Evolutionary conservation across 495 filamentous ascomycete species (phyloP).

Genomic region (Coniosporium apollinis): DNA sequence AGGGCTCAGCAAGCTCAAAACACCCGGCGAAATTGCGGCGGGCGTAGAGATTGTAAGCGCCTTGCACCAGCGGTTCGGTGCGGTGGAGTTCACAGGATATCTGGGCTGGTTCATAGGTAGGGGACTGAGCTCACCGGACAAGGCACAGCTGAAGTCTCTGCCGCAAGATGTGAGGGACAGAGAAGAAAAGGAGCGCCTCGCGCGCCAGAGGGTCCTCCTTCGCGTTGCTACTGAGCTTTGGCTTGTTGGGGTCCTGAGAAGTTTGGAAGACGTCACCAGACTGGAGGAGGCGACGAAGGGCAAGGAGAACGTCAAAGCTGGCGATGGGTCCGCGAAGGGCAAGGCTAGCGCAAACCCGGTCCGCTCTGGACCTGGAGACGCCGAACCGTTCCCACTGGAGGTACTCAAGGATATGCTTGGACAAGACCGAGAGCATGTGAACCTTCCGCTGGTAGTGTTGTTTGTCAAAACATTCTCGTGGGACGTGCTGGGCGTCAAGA

Average conservation of each 20-base stretch:
- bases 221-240: conserved; percentile 90
- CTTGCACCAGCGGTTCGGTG: conserved; percentile 89
- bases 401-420: conserved; percentile 91
- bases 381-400: conserved; percentile 85
- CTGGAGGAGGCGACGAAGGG: conserved; percentile 61
- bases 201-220: conserved; percentile 70
- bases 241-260: conserved; percentile 77
- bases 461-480: conserved; percentile 95
- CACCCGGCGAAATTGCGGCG: conserved; percentile 73
- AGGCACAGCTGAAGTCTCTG: conserved; percentile 61
- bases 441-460: conserved; percentile 75
- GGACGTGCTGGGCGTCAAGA: conserved; percentile 76
- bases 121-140: conserved; percentile 83
- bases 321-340: conserved; percentile 33
- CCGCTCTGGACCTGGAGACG: conserved; percentile 15
- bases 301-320: conserved; percentile 35
- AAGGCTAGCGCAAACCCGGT: conserved; percentile 29
- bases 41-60: conserved; percentile 88
- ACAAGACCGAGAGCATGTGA: conserved; percentile 80
- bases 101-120: conserved; percentile 87
- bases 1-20: conserved; percentile 81
- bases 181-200: conserved; percentile 86
- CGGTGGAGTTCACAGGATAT: conserved; percentile 75
- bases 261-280: conserved; percentile 71
- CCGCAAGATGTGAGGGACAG: conserved; percentile 70